Base-by-base conservation (phyloP, 208 protist species). In the Naegleria lovaniensis region DNA sequence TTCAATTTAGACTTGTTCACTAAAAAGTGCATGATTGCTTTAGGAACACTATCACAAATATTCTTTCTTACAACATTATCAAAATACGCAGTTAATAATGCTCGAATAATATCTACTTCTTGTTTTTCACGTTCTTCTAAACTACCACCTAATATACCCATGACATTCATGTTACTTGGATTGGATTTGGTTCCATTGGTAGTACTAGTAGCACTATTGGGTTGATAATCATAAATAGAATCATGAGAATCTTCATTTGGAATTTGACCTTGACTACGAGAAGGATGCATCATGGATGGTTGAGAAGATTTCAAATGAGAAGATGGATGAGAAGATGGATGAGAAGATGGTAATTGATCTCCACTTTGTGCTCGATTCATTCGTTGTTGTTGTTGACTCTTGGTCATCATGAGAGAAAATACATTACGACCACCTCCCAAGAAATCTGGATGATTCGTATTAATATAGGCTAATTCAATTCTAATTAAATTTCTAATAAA, bases 21-120 rank as follows among this genome's bases (percentile, higher is more conserved):
- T 91, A 99, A 96, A 86, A 99, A 98, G 90, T 98, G 95, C 90
- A 99, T 99, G 86, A 99, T 99, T 40, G 97, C 96, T 94, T 99
- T 99, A 75, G 99, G 99, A 16, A 99, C 97, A 90, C 38, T 79
- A 79, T 90, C 87, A 41, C 33, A 67, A 92, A 96, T 92, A 84
- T 93, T 96, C 93, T 95, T 96, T 76, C 93, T 90, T 13, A 97
- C 95, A 79, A 96, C 94, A 52, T 92, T 89, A 51, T 92, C 88
- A 90, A 96, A 96, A 92, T 96, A 97, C 1, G 91, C 91, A 13
- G 90, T 55, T 15, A 97, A 48, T 11, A 97, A 88, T 2, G 67
- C 43, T 25, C 41, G 48, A 6, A 94, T 92, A 39, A 94, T 88
- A 36, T 93, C 91, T 36, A 40, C 92, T 89, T 93, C 92, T 22